Base-by-base conservation (phyloP, 495 filamentous ascomycete species). In the Xylaria intraflava region DNA sequence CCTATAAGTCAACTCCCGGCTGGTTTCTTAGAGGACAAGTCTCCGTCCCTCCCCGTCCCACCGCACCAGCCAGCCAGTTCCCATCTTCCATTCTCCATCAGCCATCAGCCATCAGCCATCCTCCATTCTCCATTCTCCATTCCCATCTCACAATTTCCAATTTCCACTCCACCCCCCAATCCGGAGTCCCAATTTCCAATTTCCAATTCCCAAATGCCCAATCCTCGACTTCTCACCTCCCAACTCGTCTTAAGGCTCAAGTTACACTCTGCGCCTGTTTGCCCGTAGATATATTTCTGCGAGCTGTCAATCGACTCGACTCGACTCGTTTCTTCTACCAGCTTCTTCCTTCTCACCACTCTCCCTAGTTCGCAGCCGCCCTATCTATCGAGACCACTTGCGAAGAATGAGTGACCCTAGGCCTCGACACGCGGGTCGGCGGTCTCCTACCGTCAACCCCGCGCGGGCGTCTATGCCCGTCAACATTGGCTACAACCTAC, bases 391-490 rank as follows among this genome's bases (percentile, higher is more conserved):
- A 35, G 9, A 5, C 31, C 20, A 23, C 14, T 43, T 43, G 20
- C 63, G 42, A 26, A 35, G 42, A 6, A 76, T 76, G 73, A 51
- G 69, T 61, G 74, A 77, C 56, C 71, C 65, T 53, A 69, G 69
- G 57, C 60, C 63, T 53, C 65, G 62, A 6, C 52, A 69, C 17
- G 24, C 65, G 41, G 68, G 67, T 54, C 62, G 75, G 47, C 68
- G 69, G 30, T 76, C 75, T 38, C 72, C 73, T 53, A 58, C 61
- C 23, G 56, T 70, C 26, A 78, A 75, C 61, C 72, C 73, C 48
- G 73, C 72, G 51, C 70, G 75, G 33, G 62, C 68, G 33, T 77
- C 75, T 33, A 60, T 78, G 70, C 74, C 70, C 24, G 63, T 71
- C 42, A 61, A 59, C 50, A 60, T 65, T 11, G 71, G 69, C 14